These are phyloP conservation scores for Glycyrrhiza uralensis DNA, from an alignment of 306 rosid genomes.

Conservation along the genomic window DNA sequence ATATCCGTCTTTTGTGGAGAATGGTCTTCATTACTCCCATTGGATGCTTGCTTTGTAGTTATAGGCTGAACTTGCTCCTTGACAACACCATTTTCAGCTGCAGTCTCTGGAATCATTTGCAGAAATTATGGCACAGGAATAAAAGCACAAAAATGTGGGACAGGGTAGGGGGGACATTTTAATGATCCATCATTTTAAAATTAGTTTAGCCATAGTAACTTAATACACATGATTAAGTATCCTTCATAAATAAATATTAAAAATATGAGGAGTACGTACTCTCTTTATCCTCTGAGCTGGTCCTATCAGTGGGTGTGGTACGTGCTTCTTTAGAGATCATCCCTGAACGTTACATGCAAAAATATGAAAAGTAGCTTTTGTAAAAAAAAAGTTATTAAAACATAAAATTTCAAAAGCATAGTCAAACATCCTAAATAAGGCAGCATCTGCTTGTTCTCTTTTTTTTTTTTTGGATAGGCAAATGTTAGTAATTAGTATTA, in stretches of 20 bases:
- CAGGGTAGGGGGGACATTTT: not conserved
- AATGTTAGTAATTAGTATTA: too few species aligned
- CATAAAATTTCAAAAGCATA: not conserved
- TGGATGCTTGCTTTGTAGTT: constrained; percentile 46
- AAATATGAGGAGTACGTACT: constrained; percentile 33
- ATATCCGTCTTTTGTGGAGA: constrained; percentile 52
- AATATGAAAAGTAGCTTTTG: not conserved
- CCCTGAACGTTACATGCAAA: constrained; percentile 33
- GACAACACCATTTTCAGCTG: constrained; percentile 47
- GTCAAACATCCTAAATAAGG: not conserved
- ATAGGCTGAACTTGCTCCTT: constrained; percentile 47
- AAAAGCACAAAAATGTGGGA: constrained; percentile 7
- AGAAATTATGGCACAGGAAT: constrained; percentile 7
- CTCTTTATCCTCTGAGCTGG: constrained; percentile 39
- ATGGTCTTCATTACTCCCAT: constrained; percentile 65
- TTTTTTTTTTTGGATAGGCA: too few species aligned
- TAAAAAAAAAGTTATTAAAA: not conserved
- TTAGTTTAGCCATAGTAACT: not conserved
- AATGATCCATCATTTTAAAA: not conserved
- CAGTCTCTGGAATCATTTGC: constrained; percentile 33
- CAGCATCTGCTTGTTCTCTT: not conserved
- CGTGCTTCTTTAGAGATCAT: constrained; percentile 30
- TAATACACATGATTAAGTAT: too few species aligned
- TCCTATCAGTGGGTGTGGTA: constrained; percentile 27
- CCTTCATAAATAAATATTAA: constrained; percentile 1